Conservation (phyloP, 352 stramenopile species). For the Phytophthora tentaculata region DNA sequence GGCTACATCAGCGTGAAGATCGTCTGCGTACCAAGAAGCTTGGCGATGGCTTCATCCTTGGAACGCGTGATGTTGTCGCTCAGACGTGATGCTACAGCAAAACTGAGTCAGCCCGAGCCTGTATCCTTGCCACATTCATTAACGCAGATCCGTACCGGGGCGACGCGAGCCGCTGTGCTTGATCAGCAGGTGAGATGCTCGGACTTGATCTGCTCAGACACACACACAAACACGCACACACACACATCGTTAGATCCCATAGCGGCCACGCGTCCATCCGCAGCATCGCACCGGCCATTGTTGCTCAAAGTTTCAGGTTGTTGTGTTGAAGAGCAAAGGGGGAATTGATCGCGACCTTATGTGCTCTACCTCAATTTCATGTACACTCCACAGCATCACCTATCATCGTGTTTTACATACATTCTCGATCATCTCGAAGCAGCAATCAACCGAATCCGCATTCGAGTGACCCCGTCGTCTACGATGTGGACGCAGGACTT, state of each 20-base stretch:
- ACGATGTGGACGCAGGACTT: slow-evolving; percentile 81
- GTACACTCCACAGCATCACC: slow-evolving; percentile 19
- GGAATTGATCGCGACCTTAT: slow-evolving; percentile 15
- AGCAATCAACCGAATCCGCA: slow-evolving; percentile 4
- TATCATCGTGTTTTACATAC: background rate
- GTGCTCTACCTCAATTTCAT: too few relatives aligned
- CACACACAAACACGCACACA: too few relatives aligned
- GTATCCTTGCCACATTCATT: background rate
- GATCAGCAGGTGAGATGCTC: slow-evolving; percentile 93
- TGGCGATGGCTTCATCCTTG: slow-evolving; percentile 89
- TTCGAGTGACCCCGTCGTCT: background rate
- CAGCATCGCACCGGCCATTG: slow-evolving; percentile 34
- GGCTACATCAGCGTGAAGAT: background rate
- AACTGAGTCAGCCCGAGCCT: background rate
- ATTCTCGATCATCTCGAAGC: slow-evolving; percentile 15
- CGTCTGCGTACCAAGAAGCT: slow-evolving; percentile 63
- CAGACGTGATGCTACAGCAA: slow-evolving; percentile 78
- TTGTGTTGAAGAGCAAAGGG: slow-evolving; percentile 8
- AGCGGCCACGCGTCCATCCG: background rate
- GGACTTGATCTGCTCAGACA: slow-evolving; percentile 64
- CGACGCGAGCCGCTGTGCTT: slow-evolving; percentile 94
- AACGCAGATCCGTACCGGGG: slow-evolving; percentile 43
- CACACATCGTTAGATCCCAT: slow-evolving; percentile 11
- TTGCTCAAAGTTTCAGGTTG: slow-evolving; percentile 17
- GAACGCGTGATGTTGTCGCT: slow-evolving; percentile 92